Evolutionary conservation across 176 grass and related monocot species (phyloP), one percentile per base, ranked within the genome.

Genomic region (Elymus sibiricus): DNA sequence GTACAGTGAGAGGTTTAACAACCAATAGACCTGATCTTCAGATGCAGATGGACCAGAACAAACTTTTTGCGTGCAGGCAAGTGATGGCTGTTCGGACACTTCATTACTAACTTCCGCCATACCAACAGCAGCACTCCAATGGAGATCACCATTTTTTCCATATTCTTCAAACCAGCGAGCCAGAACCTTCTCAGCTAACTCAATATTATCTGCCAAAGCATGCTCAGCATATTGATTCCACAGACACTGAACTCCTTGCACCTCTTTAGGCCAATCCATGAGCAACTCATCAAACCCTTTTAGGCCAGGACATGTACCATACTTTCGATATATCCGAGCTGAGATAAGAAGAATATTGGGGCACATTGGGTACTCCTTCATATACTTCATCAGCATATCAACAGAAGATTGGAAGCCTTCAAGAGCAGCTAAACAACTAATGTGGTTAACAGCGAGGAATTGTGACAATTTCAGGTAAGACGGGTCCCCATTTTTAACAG

Each of bases 161-260:
- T 83, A 82, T 76, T 80, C 46, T 71, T 87, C 85, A 92, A 90
- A 94, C 97, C 97, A 99, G 16, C 80, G 53, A 49, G 43, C 79
- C 31, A 93, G 84, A 59, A 95, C 40, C 21, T 94, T 87, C 76
- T 94, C 85, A 69, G 92, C 90, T 87, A 89, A 85, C 63, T 96
- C 71, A 21, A 86, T 86, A 88, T 79, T 85, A 85, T 87, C 85
- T 11, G 82, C 70, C 68, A 99, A 87, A 78, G 58, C 77, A 87
- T 91, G 84, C 86, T 93, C 94, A 46, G 55, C 69, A 90, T 85
- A 93, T 82, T 99, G 97, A 72, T 94, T 99, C 94, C 94, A 99
- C 67, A 99, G 74, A 91, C 85, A 96, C 70, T 99, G 94, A 94
- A 90, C 70, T 69, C 97, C 97, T 87, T 83, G 86, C 42, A 87